A percentile compares a stretch with the other conserved stretches of the same genome.
Evolutionary conservation across 148 eudicot species (phyloP).

Genomic region (Salicornia ramosissima): DNA sequence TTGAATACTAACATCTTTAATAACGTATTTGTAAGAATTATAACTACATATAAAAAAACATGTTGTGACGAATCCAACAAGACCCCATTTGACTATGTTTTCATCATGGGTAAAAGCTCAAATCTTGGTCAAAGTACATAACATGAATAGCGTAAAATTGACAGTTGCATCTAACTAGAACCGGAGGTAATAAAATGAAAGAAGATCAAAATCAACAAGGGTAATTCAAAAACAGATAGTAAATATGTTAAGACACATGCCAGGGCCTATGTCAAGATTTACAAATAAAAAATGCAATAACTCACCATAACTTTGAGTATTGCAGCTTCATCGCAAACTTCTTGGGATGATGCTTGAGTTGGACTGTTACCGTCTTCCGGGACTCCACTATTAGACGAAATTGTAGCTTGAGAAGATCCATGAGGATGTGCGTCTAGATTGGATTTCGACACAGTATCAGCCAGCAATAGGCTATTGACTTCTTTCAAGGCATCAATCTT

Average conservation of each 20-base stretch:
- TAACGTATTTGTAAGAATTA: too few relatives aligned
- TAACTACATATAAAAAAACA: too few relatives aligned
- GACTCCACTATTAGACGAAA: conserved; percentile 54
- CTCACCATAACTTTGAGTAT: conserved; percentile 95
- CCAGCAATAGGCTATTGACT: conserved; percentile 37
- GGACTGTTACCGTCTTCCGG: conserved; percentile 73
- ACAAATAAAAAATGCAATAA: background rate
- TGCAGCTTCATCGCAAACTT: conserved; percentile 70
- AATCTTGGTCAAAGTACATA: too few relatives aligned
- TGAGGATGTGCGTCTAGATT: conserved; percentile 38
- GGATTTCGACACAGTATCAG: conserved; percentile 43
- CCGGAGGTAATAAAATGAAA: background rate
- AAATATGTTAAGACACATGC: background rate
- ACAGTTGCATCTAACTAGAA: background rate
- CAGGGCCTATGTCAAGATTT: background rate
- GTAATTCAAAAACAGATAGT: background rate
- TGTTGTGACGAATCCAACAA: too few relatives aligned
- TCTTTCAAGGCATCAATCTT: conserved; percentile 71
- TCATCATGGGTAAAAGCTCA: too few relatives aligned
- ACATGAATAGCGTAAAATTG: too few relatives aligned
- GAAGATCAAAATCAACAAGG: background rate
- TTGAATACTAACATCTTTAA: too few relatives aligned
- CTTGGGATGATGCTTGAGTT: conserved; percentile 55
- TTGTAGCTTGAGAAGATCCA: conserved; percentile 61
- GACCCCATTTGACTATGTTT: too few relatives aligned